Percentiles rank a stretch among this genome's conserved stretches.
Conservation (phyloP, 305 asterid species). For the Rubia occidens region DNA sequence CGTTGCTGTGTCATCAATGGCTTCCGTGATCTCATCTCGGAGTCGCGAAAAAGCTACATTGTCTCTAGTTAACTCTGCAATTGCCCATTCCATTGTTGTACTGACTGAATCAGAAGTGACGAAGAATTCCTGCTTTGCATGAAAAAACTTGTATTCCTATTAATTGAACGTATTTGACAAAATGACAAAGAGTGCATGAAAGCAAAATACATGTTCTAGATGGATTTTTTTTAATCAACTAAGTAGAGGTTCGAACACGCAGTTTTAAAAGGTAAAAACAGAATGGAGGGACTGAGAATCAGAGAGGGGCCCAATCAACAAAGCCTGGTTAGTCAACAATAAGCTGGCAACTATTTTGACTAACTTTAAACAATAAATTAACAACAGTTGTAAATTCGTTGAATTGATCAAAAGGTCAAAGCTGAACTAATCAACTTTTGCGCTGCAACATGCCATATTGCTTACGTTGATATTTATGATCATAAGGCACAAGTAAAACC, state of each 20-base stretch:
- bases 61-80: constrained; percentile 2
- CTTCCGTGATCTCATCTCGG: background rate
- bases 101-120: background rate
- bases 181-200: too few species aligned
- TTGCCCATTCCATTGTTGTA: constrained; percentile 11
- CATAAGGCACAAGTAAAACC: too few species aligned
- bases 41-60: constrained; percentile 1
- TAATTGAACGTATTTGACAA: too few species aligned
- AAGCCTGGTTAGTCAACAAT: too few species aligned
- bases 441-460: background rate
- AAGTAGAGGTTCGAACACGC: too few species aligned
- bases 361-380: background rate
- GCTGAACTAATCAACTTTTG: background rate
- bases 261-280: too few species aligned
- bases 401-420: background rate
- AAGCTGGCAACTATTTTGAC: background rate
- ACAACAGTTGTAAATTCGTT: too few species aligned
- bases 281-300: too few species aligned
- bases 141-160: too few species aligned
- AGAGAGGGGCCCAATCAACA: too few species aligned
- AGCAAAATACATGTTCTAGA: too few species aligned
- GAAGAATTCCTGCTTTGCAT: constrained; percentile 6
- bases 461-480: background rate
- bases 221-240: too few species aligned
- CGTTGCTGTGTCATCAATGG: background rate